phyloP scores from a whole-genome alignment of 495 filamentous ascomycete genomes.

The Lepraria neglecta region DNA sequence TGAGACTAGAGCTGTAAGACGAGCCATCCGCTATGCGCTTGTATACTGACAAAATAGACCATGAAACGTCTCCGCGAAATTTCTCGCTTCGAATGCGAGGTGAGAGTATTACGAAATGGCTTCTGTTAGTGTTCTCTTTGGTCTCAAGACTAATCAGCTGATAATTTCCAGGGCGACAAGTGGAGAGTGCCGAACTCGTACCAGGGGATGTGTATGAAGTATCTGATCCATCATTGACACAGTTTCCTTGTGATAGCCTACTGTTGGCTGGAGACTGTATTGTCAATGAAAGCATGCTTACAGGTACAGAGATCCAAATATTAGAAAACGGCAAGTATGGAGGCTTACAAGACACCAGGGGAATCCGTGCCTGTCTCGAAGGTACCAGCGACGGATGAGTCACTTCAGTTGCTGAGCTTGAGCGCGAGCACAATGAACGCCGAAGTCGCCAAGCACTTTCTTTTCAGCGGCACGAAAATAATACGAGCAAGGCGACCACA shows the following conservation, averaged over 20 bases:
- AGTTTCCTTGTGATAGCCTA: constrained; percentile 90
- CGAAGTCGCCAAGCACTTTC: constrained; percentile 75
- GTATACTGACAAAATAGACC: constrained; percentile 48
- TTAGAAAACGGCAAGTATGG: background rate
- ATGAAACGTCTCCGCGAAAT: constrained; percentile 89
- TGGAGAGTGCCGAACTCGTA: constrained; percentile 80
- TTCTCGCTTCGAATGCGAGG: constrained; percentile 88
- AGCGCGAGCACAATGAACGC: constrained; percentile 70
- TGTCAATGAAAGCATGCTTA: constrained; percentile 99
- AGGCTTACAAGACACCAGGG: constrained; percentile 44
- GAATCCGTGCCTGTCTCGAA: constrained; percentile 98
- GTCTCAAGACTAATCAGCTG: background rate
- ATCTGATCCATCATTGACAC: constrained; percentile 88
- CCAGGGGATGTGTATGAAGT: constrained; percentile 97
- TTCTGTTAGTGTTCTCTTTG: constrained; percentile 62
- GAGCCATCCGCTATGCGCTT: background rate
- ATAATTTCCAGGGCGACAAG: constrained; percentile 61
- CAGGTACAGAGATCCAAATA: constrained; percentile 47
- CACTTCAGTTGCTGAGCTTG: constrained; percentile 66
- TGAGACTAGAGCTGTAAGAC: constrained; percentile 73
- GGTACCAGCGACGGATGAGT: constrained; percentile 73
- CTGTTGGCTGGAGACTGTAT: constrained; percentile 93
- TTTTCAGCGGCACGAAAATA: constrained; percentile 94
- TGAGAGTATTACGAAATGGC: constrained; percentile 84
- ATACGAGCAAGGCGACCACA: constrained; percentile 85